Evolutionary conservation across 202 grass and related monocot genomes (phyloP).

Genomic region (Carex arenaria): DNA sequence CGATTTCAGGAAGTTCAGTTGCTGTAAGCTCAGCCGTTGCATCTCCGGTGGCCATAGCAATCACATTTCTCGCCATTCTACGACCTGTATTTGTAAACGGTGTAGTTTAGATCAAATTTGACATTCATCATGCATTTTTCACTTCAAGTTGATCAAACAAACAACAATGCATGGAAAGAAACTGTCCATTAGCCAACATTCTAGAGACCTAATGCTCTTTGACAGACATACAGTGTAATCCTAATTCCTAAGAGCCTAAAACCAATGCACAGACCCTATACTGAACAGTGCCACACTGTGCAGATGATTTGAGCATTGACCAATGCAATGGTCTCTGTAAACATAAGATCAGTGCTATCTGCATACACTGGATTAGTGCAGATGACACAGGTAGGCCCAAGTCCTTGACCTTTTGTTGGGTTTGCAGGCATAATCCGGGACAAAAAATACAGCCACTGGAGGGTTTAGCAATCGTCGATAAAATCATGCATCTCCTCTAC

Average conservation of each 20-base stretch:
- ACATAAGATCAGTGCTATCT: not conserved
- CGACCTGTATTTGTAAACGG: constrained; percentile 37
- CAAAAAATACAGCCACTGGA: too few species aligned
- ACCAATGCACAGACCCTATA: not conserved
- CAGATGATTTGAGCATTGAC: not conserved
- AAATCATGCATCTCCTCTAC: too few species aligned
- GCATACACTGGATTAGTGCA: not conserved
- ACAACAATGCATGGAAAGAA: not conserved
- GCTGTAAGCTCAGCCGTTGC: constrained; percentile 34
- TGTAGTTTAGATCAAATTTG: not conserved
- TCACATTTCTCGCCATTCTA: constrained; percentile 52
- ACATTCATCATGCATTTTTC: not conserved
- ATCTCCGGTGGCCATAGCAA: constrained; percentile 61
- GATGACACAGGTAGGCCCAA: not conserved
- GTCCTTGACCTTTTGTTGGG: not conserved
- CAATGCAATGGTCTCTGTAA: not conserved
- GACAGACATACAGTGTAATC: not conserved
- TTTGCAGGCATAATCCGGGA: too few species aligned
- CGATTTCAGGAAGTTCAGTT: constrained; percentile 62
- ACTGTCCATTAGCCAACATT: not conserved
- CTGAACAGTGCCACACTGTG: not conserved
- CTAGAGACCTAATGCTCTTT: not conserved
- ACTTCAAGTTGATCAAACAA: not conserved
- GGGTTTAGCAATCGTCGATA: too few species aligned
- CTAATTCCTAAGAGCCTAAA: not conserved